phyloP scores from a whole-genome alignment of 306 rosid genomes.

The Dryas drummondii region DNA sequence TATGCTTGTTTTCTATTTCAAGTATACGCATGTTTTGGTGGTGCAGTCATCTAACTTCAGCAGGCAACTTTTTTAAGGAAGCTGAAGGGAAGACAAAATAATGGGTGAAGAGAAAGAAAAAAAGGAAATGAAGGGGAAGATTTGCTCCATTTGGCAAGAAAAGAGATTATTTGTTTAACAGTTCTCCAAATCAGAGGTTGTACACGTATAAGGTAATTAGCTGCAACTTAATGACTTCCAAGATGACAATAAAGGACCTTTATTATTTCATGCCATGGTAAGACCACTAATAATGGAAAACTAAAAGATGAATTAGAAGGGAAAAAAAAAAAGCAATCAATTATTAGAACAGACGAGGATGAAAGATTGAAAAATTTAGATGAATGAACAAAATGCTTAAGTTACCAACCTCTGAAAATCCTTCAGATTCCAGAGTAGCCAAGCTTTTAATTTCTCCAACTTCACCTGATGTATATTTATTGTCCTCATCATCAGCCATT shows the following conservation, averaged over 20 bases:
- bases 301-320: not conserved
- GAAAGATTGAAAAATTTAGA: not conserved
- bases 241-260: not conserved
- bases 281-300: not conserved
- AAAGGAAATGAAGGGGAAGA: not conserved
- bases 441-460: constrained; percentile 48
- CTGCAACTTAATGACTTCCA: not conserved
- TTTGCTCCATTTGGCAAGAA: not conserved
- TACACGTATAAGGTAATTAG: not conserved
- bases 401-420: constrained; percentile 71
- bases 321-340: not conserved
- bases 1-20: not conserved
- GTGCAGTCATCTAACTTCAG: not conserved
- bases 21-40: not conserved
- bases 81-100: not conserved
- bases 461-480: constrained; percentile 29
- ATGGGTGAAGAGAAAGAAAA: constrained; percentile 1
- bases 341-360: not conserved
- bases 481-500: constrained; percentile 61
- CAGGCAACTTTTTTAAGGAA: not conserved
- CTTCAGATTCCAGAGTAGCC: constrained; percentile 50
- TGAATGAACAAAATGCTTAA: constrained; percentile 18
- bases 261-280: not conserved
- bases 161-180: not conserved
- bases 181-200: too few species aligned